Base-by-base conservation (phyloP, 1,139 yeast genomes). In the Yamadazyma aaseri region DNA sequence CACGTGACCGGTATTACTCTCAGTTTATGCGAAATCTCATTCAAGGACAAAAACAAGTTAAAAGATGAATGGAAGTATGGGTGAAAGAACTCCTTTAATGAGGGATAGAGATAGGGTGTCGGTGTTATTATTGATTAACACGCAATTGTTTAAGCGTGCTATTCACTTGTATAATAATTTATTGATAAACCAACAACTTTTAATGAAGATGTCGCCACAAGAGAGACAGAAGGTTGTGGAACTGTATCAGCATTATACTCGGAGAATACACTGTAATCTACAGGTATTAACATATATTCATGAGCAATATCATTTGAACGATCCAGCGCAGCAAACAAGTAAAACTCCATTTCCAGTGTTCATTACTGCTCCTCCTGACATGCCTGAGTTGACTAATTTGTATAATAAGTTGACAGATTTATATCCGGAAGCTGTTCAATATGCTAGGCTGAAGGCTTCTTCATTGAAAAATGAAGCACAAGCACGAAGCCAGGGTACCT, bases 391-490 rank as follows among this genome's bases (percentile, higher is more conserved):
- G 34, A 58, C 56, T 35, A 71, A 62, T 29, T 60, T 72, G 32
- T 76, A 76, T 49, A 56, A 60, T 23, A 58, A 68, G 34, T 55
- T 76, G 33, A 76, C 74, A 42, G 76, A 71, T 34, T 50, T 76
- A 28, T 76, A 76, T 42, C 80, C 80, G 0, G 81, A 76, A 41
- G 79, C 78, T 0, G 56, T 74, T 24, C 76, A 71, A 32, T 67
- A 63, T 41, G 60, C 71, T 42, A 76, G 70, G 46, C 52, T 64
- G 54, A 72, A 68, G 39, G 58, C 73, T 45, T 69, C 65, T 34
- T 66, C 70, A 40, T 53, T 68, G 57, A 65, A 67, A 43, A 69
- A 58, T 20, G 40, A 38, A n/a, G 34, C 28, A 17, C 15, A 7
- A 9, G 24, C 12, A 16, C 20, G 22, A 24, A 39, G 36, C 58